Conservation (phyloP, 257 asterid genomes). For the Thymus mandschuricus region DNA sequence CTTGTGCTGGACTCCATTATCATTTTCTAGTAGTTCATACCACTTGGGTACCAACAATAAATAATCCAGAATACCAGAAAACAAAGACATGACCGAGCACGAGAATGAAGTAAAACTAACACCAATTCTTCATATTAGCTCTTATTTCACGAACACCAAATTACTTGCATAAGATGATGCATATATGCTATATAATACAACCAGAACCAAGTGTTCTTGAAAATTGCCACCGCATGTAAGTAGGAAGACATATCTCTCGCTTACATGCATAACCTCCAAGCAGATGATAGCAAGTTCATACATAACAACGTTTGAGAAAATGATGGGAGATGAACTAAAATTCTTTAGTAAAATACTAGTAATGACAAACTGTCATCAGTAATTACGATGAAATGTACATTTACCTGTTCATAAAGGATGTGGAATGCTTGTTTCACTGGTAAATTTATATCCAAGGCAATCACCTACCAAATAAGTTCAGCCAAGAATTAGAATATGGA, state of each 20-base stretch:
- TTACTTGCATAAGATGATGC: too few species aligned
- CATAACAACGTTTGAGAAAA: background rate
- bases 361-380: slow-evolving; percentile 17
- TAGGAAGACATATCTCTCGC: background rate
- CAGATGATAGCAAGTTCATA: slow-evolving; percentile 10
- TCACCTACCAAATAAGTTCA: slow-evolving; percentile 47
- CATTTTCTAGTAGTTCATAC: too few species aligned
- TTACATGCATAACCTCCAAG: slow-evolving; percentile 19
- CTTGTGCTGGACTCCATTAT: background rate
- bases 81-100: background rate
- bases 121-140: too few species aligned
- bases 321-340: background rate
- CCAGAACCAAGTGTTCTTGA: too few species aligned
- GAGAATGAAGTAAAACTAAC: slow-evolving; percentile 1
- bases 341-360: slow-evolving; percentile 7
- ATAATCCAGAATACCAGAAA: background rate
- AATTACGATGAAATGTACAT: slow-evolving; percentile 12
- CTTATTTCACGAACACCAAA: too few species aligned
- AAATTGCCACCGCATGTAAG: too few species aligned
- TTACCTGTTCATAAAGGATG: slow-evolving; percentile 78
- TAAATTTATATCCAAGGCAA: slow-evolving; percentile 69
- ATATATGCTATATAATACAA: too few species aligned
- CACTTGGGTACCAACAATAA: too few species aligned
- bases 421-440: slow-evolving; percentile 88
- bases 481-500: slow-evolving; percentile 1